Percentiles rank a stretch among this genome's conserved stretches.
Evolutionary conservation across 345 rosid genomes (phyloP).

Genomic region (Hibiscus tridactylites): DNA sequence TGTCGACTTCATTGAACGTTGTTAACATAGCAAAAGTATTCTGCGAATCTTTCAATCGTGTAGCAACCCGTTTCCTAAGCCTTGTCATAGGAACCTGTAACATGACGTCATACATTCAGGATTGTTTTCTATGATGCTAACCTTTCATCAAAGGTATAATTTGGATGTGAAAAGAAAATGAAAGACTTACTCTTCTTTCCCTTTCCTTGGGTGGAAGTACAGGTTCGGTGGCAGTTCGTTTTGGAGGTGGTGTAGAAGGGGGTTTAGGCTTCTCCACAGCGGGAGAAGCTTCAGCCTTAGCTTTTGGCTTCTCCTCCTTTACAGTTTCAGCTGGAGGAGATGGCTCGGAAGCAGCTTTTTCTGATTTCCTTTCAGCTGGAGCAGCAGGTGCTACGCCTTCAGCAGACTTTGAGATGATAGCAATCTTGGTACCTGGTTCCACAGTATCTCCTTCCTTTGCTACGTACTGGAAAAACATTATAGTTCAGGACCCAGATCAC

Average conservation of each 20-base stretch:
- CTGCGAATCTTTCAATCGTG: conserved; percentile 91
- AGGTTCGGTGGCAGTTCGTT: conserved; percentile 68
- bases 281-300: conserved; percentile 42
- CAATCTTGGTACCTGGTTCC: conserved; percentile 80
- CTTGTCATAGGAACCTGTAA: conserved; percentile 96
- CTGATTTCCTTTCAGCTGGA: conserved; percentile 53
- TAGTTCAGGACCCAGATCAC: not conserved
- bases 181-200: conserved; percentile 76
- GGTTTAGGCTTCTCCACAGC: conserved; percentile 48
- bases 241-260: conserved; percentile 51
- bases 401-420: conserved; percentile 73
- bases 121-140: not conserved
- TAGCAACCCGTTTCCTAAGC: conserved; percentile 89
- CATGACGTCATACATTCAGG: not conserved
- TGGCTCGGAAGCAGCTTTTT: conserved; percentile 44
- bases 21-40: conserved; percentile 93
- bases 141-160: not conserved
- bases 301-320: conserved; percentile 33
- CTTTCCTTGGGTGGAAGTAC: conserved; percentile 97
- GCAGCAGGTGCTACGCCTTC: conserved; percentile 75
- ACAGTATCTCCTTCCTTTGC: conserved; percentile 98
- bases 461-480: conserved; percentile 35
- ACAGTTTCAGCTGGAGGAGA: conserved; percentile 22
- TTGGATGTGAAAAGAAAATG: not conserved
- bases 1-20: conserved; percentile 97